Evolutionary conservation across 1,139 yeast genomes (phyloP).

Genomic region (Hansenula sp.): DNA sequence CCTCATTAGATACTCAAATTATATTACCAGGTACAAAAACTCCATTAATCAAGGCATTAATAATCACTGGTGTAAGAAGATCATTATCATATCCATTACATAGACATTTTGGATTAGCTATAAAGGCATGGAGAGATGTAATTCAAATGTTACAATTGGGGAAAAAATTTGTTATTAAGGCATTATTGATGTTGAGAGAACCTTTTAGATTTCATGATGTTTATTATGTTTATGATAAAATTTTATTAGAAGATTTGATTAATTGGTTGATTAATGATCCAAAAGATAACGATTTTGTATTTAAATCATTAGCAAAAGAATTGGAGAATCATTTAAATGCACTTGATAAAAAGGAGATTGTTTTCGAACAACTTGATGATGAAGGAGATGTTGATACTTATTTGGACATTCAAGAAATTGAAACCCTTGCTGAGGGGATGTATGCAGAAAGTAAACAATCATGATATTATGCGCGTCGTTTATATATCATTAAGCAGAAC

Average conservation of each 20-base stretch:
- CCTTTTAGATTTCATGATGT: constrained; percentile 81
- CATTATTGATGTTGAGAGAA: constrained; percentile 58
- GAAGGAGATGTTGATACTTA: constrained; percentile 28
- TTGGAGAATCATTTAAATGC: constrained; percentile 32
- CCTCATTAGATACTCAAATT: constrained; percentile 61
- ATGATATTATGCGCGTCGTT: not conserved
- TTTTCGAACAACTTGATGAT: constrained; percentile 31
- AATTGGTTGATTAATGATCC: constrained; percentile 69
- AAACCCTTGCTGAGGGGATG: constrained; percentile 50
- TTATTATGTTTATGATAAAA: constrained; percentile 81
- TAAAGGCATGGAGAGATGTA: constrained; percentile 73
- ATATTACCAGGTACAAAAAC: constrained; percentile 31
- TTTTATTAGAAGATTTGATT: constrained; percentile 76
- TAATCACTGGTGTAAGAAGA: constrained; percentile 62
- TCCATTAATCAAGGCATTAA: constrained; percentile 44
- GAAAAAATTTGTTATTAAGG: constrained; percentile 55
- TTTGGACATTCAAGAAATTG: constrained; percentile 43
- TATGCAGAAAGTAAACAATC: constrained; percentile 26
- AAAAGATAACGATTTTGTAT: constrained; percentile 39
- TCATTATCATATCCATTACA: constrained; percentile 78
- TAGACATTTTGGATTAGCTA: constrained; percentile 58
- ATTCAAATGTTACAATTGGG: constrained; percentile 65
- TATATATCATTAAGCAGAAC: constrained; percentile 12
- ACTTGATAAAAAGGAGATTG: constrained; percentile 27
- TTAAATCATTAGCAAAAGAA: constrained; percentile 67